Base-by-base conservation (phyloP, 2,329 filamentous ascomycete genomes). In the Chaetomiaceae sp. region DNA sequence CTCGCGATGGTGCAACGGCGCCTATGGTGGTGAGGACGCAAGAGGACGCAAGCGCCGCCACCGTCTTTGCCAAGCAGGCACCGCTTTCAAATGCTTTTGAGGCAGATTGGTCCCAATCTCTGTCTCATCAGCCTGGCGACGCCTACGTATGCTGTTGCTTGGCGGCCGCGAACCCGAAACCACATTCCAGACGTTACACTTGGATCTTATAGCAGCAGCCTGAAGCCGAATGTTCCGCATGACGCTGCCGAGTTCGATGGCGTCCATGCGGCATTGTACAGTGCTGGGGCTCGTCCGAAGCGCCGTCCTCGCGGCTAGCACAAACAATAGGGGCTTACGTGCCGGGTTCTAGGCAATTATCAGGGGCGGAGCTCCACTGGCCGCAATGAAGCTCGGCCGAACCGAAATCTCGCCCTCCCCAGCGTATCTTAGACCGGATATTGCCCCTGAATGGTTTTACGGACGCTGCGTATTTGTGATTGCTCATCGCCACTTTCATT, bases 31-130 rank as follows among this genome's bases (percentile, higher is more conserved):
- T 21, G 48, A 49, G 50, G 44, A n/a, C 9, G 37, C 11, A 34
- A 32, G 48, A 49, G 50, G 44, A n/a, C 9, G 37, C 11, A 34
- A 32, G 32, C 46, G 20, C 25, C 41, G n/a, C 27, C 32, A 33
- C 25, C 40, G 29, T 2, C 33, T 29, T 30, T 38, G 60, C 61
- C 61, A 62, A 63, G 60, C 61, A 63, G 61, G 61, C 60, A 57
- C 43, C 58, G 29, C 43, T 46, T 45, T 32, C 16, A n/a, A n/a
- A n/a, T 37, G n/a, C 38, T 40, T 44, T 38, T 29, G 20, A 37
- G 33, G 20, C n/a, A n/a, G n/a, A n/a, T n/a, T 36, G 18, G 32
- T 54, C 41, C 11, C 38, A 29, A 25, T 5, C n/a, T n/a, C 11
- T 34, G 30, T 30, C 33, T 30, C 8, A 16, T 23, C n/a, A 43